Base-by-base conservation (phyloP, 805 yeast species). In the Vanderwaltozyma polyspora region DNA sequence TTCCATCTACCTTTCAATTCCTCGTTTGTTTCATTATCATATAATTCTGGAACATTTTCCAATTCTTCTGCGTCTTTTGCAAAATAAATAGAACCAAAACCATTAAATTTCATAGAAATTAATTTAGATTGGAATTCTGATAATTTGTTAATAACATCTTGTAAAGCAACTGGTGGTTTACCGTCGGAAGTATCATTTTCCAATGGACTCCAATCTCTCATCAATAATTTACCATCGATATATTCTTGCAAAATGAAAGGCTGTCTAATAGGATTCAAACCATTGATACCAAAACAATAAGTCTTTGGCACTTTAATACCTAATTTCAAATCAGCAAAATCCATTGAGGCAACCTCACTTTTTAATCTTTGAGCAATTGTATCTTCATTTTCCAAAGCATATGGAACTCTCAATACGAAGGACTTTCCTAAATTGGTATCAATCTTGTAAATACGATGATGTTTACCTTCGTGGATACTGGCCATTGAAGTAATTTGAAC, bases 291-390 rank as follows among this genome's bases (percentile, higher is more conserved):
- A 50, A 75, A 81, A 51, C 72, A 66, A 36, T 74, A 62, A 10
- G 83, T 81, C 46, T 72, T 74, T 28, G 96, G 96, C 29, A 82
- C 82, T 17, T 70, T 68, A 32, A 80, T 57, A 1, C 74, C 75
- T 35, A 82, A 60, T 52, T 84, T 83, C 43, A 70, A 58, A 24
- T 66, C 57, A 36, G 79, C 67, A 57, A 82, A 91, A 59, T 89
- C 97, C 67, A 83, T 65, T 1, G 97, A 89, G 15, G 98, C 98
- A 35, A 78, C 95, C 59, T 89, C 98, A 54, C 86, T 75, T 55
- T 80, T 76, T 49, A 89, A 66, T 46, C 83, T 77, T 40, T 79
- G 68, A 31, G 74, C 68, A 37, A 75, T 75, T 22, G 77, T 69
- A 34, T 66, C 66, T 37, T 79, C 82, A 15, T 85, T 68, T 33